Evolutionary conservation across 805 yeast genomes (phyloP), one percentile per base, ranked within the genome.

Genomic region (Hanseniaspora occidentalis): DNA sequence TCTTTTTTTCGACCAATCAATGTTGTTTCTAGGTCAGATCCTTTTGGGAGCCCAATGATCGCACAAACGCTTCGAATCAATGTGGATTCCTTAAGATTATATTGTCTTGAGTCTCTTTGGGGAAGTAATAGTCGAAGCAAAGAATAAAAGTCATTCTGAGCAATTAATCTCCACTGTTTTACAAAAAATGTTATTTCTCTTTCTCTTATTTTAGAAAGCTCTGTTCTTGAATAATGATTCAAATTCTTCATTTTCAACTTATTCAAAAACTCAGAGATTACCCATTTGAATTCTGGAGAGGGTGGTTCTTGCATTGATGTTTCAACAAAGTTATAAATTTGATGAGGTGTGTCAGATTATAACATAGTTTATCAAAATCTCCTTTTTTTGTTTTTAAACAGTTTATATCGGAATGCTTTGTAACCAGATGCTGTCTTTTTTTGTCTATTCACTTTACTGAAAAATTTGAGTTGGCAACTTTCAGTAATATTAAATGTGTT

Each of bases 101-200:
- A 84, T 33, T 69, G 58, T 33, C 86, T 61, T 20, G 68, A 61
- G 48, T 84, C 94, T 39, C 74, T 65, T 40, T 75, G 69, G 0
- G 94, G 85, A 21, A 80, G 56, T 2, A 71, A 62, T 37, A 86
- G 62, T 24, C 76, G 61, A 13, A 82, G 64, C 1, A 79, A 79
- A 0, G 89, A 88, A 48, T 69, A 77, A 3, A 86, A 67, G 54
- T 86, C 70, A 14, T 66, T 57, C 0, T 85, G 85, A 0, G 78
- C 77, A 2, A 65, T 58, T 13, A 47, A 49, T 27, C 76, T 57
- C 80, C 82, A 79, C 29, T 63, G 53, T 4, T 53, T 51, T 23
- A 76, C 60, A 50, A 75, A 79, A 14, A 49, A 46, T 0, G 50
- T 56, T 1, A 62, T 47, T 17, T 57, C 51, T 5, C 49, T 40